phyloP scores from a whole-genome alignment of 2,329 filamentous ascomycete species.

The Verticillium zaregamsianum region DNA sequence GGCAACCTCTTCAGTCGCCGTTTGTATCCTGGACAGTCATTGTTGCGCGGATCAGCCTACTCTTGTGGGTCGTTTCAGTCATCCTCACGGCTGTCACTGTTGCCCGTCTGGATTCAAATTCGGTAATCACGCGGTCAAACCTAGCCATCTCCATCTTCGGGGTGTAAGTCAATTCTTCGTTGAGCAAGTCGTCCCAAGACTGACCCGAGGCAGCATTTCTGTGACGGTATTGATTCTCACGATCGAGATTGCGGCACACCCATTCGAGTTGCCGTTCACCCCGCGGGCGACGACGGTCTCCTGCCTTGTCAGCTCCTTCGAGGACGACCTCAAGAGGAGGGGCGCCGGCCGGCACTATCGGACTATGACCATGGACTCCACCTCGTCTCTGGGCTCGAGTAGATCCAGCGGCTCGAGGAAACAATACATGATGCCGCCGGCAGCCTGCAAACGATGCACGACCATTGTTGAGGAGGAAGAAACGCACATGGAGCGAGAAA shows the following conservation, averaged over 20 bases:
- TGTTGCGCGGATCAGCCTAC: slow-evolving; percentile 19
- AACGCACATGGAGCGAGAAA: neutral
- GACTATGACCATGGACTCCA: slow-evolving; percentile 3
- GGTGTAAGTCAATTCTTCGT: slow-evolving; percentile 12
- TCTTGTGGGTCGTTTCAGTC: slow-evolving; percentile 22
- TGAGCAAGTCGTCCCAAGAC: slow-evolving; percentile 5
- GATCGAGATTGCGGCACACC: slow-evolving; percentile 15
- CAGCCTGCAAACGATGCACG: neutral
- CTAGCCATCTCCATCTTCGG: slow-evolving; percentile 20
- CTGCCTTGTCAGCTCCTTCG: slow-evolving; percentile 7
- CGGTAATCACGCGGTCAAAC: slow-evolving; percentile 14
- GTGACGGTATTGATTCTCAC: slow-evolving; percentile 14
- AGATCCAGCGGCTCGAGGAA: neutral
- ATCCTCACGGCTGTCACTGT: slow-evolving; percentile 19
- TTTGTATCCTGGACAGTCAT: slow-evolving; percentile 25
- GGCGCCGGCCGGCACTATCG: neutral
- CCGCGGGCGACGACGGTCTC: slow-evolving; percentile 5
- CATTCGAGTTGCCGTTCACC: slow-evolving; percentile 18
- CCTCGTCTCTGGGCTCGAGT: neutral
- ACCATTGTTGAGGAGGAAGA: slow-evolving; percentile 6
- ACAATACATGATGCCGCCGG: neutral
- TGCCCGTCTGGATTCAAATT: slow-evolving; percentile 15
- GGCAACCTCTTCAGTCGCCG: slow-evolving; percentile 19
- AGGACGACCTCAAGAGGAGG: slow-evolving; percentile 7
- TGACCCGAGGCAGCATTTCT: neutral